Conservation (phyloP, 2,329 filamentous ascomycete species). For the Sporothrix protearum region DNA sequence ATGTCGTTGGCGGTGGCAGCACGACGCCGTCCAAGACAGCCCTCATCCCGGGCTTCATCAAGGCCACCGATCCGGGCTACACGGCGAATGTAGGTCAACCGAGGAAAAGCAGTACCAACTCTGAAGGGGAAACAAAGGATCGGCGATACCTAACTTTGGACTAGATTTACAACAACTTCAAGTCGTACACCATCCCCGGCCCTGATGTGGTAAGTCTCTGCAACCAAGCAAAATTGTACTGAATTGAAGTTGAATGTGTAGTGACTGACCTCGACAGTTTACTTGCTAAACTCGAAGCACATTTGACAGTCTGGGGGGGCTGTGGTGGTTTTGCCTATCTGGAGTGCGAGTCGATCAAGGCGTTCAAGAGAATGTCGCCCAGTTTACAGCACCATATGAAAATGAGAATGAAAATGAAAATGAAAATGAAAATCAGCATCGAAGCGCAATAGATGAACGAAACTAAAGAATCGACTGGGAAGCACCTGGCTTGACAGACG, state of each 20-base stretch:
- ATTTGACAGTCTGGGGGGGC: background rate
- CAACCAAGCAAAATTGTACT: background rate
- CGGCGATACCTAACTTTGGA: background rate
- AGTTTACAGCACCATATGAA: background rate
- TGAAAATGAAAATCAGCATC: background rate
- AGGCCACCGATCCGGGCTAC: constrained; percentile 41
- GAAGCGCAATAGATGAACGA: background rate
- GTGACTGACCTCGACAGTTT: background rate
- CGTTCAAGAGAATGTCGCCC: background rate
- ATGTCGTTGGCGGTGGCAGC: constrained; percentile 42
- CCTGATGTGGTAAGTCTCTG: constrained; percentile 21
- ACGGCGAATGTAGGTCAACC: constrained; percentile 41
- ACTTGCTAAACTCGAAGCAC: background rate
- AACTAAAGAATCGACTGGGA: background rate
- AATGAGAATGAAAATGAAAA: background rate
- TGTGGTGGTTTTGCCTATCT: background rate
- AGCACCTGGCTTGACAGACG: background rate
- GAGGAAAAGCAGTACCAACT: background rate
- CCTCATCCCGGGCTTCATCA: constrained; percentile 39
- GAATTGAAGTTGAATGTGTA: background rate
- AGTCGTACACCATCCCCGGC: constrained; percentile 28
- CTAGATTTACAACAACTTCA: constrained; percentile 29
- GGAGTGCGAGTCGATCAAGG: background rate
- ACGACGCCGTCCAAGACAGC: constrained; percentile 35
- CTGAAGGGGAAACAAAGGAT: too few relatives aligned